These are phyloP conservation scores for Nakazawaea siamensis DNA, from an alignment of 805 yeast species.

Conservation along the genomic window DNA sequence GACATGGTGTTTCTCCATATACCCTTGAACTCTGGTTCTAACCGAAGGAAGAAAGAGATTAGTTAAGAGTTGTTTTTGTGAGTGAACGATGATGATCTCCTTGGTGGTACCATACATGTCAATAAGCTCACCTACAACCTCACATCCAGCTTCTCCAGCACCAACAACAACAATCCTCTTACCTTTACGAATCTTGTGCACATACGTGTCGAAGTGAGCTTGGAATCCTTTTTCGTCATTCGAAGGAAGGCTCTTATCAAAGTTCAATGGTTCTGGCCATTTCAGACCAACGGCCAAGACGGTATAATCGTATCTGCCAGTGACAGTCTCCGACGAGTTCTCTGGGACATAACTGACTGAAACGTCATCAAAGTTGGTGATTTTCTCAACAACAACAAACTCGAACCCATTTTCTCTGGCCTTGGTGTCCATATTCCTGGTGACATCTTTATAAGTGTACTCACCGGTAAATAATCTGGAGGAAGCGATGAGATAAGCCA, in stretches of 20 bases:
- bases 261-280: slow-evolving; percentile 20
- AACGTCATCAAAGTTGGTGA: slow-evolving; percentile 13
- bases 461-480: slow-evolving; percentile 12
- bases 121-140: slow-evolving; percentile 24
- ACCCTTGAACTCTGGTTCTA: slow-evolving; percentile 2
- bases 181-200: slow-evolving; percentile 14
- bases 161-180: slow-evolving; percentile 22
- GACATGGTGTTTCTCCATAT: slow-evolving; percentile 3
- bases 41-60: slow-evolving; percentile 2
- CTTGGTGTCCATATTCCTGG: slow-evolving; percentile 1
- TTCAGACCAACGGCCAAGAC: slow-evolving; percentile 23
- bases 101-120: slow-evolving; percentile 16
- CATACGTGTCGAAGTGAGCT: slow-evolving; percentile 12
- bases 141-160: slow-evolving; percentile 24
- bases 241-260: slow-evolving; percentile 1
- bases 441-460: slow-evolving; percentile 2
- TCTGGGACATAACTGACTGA: slow-evolving; percentile 12
- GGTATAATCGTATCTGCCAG: slow-evolving; percentile 16
- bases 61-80: slow-evolving; percentile 11
- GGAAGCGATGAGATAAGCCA: slow-evolving; percentile 11
- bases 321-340: slow-evolving; percentile 3
- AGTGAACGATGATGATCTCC: slow-evolving; percentile 18
- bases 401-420: slow-evolving; percentile 16
- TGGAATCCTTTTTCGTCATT: slow-evolving; percentile 10
- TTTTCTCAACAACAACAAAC: slow-evolving; percentile 15